A percentile compares a stretch with the other conserved stretches of the same genome.
Conservation (phyloP, 331 rosid genomes). For the Stylosanthes scabra region DNA sequence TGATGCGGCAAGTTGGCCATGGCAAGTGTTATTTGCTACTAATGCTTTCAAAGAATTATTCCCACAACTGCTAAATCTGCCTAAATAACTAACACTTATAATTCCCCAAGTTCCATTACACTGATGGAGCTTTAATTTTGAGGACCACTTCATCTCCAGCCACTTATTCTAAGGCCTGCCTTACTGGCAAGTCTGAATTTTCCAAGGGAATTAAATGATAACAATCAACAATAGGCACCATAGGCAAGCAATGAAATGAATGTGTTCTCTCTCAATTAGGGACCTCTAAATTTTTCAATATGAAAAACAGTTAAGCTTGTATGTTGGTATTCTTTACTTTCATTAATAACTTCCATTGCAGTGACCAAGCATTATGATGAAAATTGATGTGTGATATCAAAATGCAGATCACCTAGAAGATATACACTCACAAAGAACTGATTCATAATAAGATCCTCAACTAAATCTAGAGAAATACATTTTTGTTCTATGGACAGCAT, state of each 20-base stretch:
- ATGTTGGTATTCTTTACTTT: not conserved
- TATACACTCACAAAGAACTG: too few species aligned
- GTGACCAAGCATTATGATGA: too few species aligned
- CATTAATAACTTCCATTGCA: not conserved
- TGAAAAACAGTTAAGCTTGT: not conserved
- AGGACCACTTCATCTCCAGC: not conserved
- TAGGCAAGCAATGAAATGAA: not conserved
- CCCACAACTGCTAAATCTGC: not conserved
- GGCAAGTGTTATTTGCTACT: not conserved
- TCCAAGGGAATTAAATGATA: not conserved
- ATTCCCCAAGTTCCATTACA: not conserved
- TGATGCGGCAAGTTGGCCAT: not conserved
- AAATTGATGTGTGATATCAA: too few species aligned
- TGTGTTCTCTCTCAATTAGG: too few species aligned
- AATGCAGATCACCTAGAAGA: too few species aligned
- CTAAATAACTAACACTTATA: not conserved
- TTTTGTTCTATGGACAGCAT: slow-evolving; percentile 30
- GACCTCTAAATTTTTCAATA: too few species aligned
- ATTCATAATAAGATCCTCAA: too few species aligned
- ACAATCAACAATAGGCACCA: not conserved
- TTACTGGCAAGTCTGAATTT: not conserved
- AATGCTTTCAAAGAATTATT: not conserved
- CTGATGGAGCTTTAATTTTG: not conserved
- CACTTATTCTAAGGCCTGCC: not conserved
- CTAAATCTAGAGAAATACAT: too few species aligned